Percentiles rank a stretch among this genome's conserved stretches.
Conservation (phyloP, 2,329 filamentous ascomycete genomes). For the Tolypocladium tropicale region DNA sequence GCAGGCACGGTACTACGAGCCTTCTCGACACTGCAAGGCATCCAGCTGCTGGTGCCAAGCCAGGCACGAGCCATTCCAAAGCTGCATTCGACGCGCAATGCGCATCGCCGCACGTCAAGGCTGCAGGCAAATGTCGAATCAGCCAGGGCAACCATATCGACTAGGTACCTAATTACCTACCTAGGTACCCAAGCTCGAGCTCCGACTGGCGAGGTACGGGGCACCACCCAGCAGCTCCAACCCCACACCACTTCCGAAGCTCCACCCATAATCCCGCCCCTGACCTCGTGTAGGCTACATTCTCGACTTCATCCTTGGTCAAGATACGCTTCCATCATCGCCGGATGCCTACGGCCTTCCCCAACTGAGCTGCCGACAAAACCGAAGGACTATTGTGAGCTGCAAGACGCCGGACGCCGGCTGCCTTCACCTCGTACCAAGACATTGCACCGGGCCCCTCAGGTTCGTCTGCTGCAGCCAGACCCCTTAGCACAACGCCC, state of each 20-base stretch:
- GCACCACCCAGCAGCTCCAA: neutral
- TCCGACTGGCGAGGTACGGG: neutral
- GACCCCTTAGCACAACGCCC: too few species aligned
- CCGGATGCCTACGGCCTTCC: neutral
- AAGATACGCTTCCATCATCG: neutral
- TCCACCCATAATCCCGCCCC: neutral
- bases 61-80: too few species aligned
- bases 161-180: too few species aligned
- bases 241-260: neutral
- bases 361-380: neutral
- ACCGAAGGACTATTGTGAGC: neutral
- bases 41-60: too few species aligned
- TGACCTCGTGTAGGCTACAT: neutral
- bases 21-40: too few species aligned
- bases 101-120: neutral
- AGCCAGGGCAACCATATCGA: too few species aligned
- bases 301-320: neutral
- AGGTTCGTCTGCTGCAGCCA: neutral
- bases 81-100: too few species aligned
- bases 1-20: too few species aligned
- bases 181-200: neutral
- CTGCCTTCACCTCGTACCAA: neutral
- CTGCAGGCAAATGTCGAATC: too few species aligned
- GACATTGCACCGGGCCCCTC: neutral
- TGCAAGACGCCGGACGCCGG: neutral